Evolutionary conservation across 2,329 filamentous ascomycete genomes (phyloP), one percentile per base, ranked within the genome.

Genomic region (Penicillium sp.): DNA sequence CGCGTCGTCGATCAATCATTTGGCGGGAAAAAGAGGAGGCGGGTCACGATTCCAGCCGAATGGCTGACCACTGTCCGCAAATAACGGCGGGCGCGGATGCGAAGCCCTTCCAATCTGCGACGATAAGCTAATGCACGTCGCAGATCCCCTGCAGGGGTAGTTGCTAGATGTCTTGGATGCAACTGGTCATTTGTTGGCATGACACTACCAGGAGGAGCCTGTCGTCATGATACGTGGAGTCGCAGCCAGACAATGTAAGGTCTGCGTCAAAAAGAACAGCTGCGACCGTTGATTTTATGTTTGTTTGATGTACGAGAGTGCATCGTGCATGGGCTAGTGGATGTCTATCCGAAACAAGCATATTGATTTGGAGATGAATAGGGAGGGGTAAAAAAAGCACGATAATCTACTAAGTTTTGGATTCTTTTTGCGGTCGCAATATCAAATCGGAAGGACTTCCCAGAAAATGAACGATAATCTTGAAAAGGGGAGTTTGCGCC

Each of bases 111-210:
- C 54, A 59, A 57, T 59, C 41, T 54, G 34, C 16, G 26, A 33
- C 45, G 29, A 47, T 47, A 42, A 29, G 36, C 33, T 42, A 42
- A 54, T 57, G 57, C 49, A 53, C 16, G 39, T 24, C 39, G 57
- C 54, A 51, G 57, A 54, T 59, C 57, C 16, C 12, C 57, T 59
- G 57, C 54, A 59, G 57, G 57, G 57, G 54, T 53, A 49, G 5
- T 54, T 41, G 42, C 24, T 38, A 33, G 21, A 50, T 56, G 52
- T 56, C 52, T 51, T 49, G 42, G 16, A 50, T 48, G 36, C 45
- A 26, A 42, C 7, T 8, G 13, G 42, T 10, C 23, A 48, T 38
- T 34, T 10, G 38, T 39, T 50, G 39, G 23, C 23, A 33, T n/a
- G 28, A 24, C 9, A 24, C 23, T 39, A 13, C 36, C 16, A 39